phyloP scores from a whole-genome alignment of 495 filamentous ascomycete genomes.

The Neurospora sp. region DNA sequence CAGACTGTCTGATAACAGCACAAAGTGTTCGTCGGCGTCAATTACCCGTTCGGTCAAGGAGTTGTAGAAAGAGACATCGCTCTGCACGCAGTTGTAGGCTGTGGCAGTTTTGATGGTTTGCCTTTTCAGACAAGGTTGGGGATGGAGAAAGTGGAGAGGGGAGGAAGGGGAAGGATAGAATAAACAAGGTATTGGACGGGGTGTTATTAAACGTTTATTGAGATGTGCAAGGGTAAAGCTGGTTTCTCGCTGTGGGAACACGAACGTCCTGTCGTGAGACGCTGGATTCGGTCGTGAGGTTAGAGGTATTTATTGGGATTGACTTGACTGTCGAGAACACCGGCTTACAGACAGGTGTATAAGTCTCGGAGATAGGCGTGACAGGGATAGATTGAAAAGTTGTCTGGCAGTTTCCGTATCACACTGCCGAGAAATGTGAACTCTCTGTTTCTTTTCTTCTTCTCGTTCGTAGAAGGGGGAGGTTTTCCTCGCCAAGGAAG shows the following conservation, averaged over 20 bases:
- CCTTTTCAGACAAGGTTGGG: background rate
- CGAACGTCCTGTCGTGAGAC: background rate
- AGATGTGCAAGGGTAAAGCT: background rate
- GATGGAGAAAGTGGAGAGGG: background rate
- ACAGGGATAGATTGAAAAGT: background rate
- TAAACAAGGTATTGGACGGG: background rate
- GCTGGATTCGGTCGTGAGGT: background rate
- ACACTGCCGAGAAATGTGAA: background rate
- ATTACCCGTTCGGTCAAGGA: background rate
- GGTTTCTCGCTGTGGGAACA: background rate
- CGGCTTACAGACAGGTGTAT: background rate
- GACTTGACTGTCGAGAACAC: background rate
- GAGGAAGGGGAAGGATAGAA: background rate
- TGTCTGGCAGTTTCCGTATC: background rate
- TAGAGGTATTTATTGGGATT: background rate
- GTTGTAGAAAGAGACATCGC: background rate
- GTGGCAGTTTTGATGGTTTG: background rate
- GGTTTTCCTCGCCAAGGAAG: background rate
- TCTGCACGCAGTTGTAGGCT: background rate
- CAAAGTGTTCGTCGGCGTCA: background rate
- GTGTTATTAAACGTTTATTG: background rate
- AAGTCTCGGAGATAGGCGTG: background rate
- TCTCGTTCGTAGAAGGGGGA: background rate
- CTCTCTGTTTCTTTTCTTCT: background rate
- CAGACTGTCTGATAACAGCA: conserved; percentile 6